phyloP scores from a whole-genome alignment of 1,284 basidiomycete genomes.

The Malassezia obtusa region DNA sequence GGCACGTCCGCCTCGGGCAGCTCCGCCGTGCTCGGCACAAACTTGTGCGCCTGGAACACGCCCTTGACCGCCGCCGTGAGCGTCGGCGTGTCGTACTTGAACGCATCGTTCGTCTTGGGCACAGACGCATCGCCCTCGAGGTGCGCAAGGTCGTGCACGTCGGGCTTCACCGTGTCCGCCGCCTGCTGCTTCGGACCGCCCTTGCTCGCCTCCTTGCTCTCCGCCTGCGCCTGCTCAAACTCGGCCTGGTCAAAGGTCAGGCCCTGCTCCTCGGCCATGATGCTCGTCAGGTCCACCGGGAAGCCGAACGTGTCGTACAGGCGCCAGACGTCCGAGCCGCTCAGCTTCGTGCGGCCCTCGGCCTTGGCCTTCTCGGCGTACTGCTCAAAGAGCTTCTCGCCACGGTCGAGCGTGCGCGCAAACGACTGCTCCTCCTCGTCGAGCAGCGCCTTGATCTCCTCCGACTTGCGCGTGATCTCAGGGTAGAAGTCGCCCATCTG shows the following conservation, averaged over 20 bases:
- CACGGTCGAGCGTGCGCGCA: conserved; percentile 86
- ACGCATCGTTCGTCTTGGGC: conserved; percentile 85
- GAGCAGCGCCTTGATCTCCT: conserved; percentile 85
- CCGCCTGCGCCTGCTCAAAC: conserved; percentile 78
- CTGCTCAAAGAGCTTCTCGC: conserved; percentile 90
- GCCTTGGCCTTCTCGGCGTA: conserved; percentile 67
- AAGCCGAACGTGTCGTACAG: conserved; percentile 98
- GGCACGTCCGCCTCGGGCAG: conserved; percentile 53
- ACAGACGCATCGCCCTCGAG: conserved; percentile 69
- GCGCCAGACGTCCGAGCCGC: conserved; percentile 88
- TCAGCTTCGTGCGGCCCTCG: conserved; percentile 61
- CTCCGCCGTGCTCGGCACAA: conserved; percentile 50
- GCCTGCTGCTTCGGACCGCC: conserved; percentile 60
- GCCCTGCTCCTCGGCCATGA: conserved; percentile 93
- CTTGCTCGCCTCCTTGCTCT: conserved; percentile 84
- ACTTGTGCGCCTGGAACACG: conserved; percentile 73
- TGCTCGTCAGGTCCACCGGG: conserved; percentile 85
- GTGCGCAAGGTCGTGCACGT: conserved; percentile 85
- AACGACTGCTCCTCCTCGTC: conserved; percentile 97
- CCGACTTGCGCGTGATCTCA: conserved; percentile 73
- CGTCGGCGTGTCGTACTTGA: conserved; percentile 68
- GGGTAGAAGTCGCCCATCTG: conserved; percentile 85
- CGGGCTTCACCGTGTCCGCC: conserved; percentile 65
- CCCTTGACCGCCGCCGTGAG: conserved; percentile 68
- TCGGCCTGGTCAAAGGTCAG: conserved; percentile 76